Evolutionary conservation across 2,329 filamentous ascomycete genomes (phyloP).

Genomic region (Elsinoe perseae): DNA sequence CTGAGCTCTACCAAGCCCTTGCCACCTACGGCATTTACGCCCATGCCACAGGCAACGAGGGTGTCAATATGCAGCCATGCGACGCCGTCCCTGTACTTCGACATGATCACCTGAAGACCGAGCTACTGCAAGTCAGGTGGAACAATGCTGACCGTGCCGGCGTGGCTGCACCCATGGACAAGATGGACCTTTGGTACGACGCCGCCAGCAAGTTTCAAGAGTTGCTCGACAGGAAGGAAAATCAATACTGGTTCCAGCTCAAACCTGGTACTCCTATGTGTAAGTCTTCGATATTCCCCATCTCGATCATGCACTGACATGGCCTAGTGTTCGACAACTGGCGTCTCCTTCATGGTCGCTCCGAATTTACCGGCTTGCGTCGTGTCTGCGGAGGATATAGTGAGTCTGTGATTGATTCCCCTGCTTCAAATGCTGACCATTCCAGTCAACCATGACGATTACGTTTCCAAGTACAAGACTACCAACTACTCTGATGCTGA

Average conservation of each 20-base stretch:
- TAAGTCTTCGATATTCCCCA: conserved; percentile 38
- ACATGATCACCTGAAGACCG: conserved; percentile 37
- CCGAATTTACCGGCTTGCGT: conserved; percentile 72
- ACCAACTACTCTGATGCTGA: conserved; percentile 49
- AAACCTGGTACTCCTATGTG: conserved; percentile 68
- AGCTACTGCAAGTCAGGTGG: conserved; percentile 68
- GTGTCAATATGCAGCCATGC: conserved; percentile 69
- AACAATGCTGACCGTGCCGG: conserved; percentile 83
- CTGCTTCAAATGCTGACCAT: no score
- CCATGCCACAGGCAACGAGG: conserved; percentile 82
- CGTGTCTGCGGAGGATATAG: conserved; percentile 88
- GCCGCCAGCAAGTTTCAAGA: conserved; percentile 68
- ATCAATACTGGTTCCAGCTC: conserved; percentile 75
- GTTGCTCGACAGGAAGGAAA: conserved; percentile 56
- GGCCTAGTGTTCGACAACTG: conserved; percentile 84
- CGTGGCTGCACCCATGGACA: conserved; percentile 48
- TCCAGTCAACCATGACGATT: conserved; percentile 72
- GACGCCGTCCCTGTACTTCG: conserved; percentile 65
- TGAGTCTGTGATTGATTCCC: no score
- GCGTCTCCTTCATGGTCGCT: conserved; percentile 82
- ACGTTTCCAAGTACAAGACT: conserved; percentile 65
- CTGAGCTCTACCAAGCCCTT: conserved; percentile 52
- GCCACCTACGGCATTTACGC: conserved; percentile 54
- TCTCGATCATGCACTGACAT: conserved; percentile 1
- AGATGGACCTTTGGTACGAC: conserved; percentile 62